Evolutionary conservation across 192 early-diverging fungal species (phyloP).

Genomic region (Coemansia guatemalensis): DNA sequence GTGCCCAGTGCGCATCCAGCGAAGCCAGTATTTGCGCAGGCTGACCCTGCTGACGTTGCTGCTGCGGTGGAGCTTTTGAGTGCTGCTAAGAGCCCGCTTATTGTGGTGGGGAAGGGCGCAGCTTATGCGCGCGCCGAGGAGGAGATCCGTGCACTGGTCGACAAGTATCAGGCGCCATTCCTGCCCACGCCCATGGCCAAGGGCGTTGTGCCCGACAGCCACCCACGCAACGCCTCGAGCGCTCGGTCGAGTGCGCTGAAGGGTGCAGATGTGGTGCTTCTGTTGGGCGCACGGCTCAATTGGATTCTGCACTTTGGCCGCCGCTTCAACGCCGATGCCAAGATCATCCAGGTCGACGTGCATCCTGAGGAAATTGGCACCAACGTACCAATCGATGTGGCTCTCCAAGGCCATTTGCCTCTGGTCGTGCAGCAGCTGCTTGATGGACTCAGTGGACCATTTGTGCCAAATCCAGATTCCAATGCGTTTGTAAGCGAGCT

Average conservation of each 20-base stretch:
- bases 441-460: conserved; percentile 21
- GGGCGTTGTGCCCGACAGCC: conserved; percentile 65
- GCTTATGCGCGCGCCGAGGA: conserved; percentile 66
- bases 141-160: conserved; percentile 57
- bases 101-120: conserved; percentile 75
- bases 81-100: conserved; percentile 57
- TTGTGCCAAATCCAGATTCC: conserved; percentile 14
- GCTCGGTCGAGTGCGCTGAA: conserved; percentile 64
- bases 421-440: conserved; percentile 58
- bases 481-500: conserved; percentile 27
- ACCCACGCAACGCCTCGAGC: conserved; percentile 61
- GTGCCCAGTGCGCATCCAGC: not conserved
- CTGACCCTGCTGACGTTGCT: conserved; percentile 52
- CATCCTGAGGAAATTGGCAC: conserved; percentile 63
- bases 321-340: conserved; percentile 55
- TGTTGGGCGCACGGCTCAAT: conserved; percentile 69
- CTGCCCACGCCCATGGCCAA: conserved; percentile 75
- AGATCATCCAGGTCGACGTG: conserved; percentile 73
- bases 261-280: conserved; percentile 66
- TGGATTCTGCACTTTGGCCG: conserved; percentile 76
- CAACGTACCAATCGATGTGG: conserved; percentile 53
- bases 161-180: conserved; percentile 62
- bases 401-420: conserved; percentile 63
- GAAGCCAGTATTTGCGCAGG: conserved; percentile 37
- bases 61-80: conserved; percentile 50